phyloP scores from a whole-genome alignment of 257 asterid species.

The Solanum bukasovii region DNA sequence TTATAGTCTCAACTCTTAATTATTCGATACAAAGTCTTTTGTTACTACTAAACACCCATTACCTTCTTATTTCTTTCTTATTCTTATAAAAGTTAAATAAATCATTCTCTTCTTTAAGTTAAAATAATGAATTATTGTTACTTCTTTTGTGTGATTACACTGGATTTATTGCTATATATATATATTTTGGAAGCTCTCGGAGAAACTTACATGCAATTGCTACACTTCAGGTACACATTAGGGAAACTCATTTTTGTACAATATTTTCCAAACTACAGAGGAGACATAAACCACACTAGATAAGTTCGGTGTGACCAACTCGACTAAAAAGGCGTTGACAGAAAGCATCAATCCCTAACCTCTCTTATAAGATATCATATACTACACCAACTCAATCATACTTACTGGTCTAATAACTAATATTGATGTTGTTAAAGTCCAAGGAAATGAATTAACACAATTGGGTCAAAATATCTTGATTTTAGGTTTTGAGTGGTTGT shows the following conservation, averaged over 20 bases:
- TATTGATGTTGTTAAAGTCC: not conserved
- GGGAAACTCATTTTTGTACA: not conserved
- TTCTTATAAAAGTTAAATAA: not conserved
- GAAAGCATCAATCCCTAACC: not conserved
- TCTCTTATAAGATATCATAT: not conserved
- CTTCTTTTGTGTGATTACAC: not conserved
- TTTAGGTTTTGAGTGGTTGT: not conserved
- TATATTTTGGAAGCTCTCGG: not conserved
- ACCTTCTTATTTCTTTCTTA: not conserved
- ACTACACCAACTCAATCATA: not conserved
- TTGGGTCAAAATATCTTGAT: not conserved
- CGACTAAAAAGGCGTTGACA: not conserved
- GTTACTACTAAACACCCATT: not conserved
- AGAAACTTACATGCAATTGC: not conserved
- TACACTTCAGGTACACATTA: not conserved
- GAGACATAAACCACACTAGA: not conserved
- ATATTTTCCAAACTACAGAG: not conserved
- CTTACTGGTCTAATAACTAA: not conserved
- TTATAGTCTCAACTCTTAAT: not conserved
- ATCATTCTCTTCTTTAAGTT: not conserved
- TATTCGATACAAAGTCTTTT: not conserved
- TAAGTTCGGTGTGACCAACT: rapidly evolving
- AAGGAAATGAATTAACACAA: not conserved
- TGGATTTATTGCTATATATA: no score
- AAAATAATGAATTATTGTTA: not conserved